phyloP scores from a whole-genome alignment of 352 stramenopile species.

The Globisporangium mamillatum region DNA sequence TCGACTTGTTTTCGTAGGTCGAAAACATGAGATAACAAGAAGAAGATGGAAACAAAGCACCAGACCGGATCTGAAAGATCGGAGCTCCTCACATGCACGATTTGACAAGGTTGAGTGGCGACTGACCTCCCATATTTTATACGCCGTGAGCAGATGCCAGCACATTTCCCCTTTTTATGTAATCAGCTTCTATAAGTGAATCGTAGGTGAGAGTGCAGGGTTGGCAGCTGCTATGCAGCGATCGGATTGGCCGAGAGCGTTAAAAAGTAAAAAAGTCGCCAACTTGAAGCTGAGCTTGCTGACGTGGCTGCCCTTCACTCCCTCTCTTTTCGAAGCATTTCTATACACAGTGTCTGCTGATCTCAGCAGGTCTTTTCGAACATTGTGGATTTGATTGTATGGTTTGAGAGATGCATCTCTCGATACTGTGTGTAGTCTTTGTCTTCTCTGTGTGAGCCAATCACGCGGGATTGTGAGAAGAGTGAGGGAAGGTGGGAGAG shows the following conservation, averaged over 20 bases:
- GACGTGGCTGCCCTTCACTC: not conserved
- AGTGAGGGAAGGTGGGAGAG: not conserved
- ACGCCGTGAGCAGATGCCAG: not conserved
- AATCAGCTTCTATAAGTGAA: not conserved
- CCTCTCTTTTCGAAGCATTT: not conserved
- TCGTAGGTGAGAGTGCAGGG: not conserved
- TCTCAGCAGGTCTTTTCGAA: too few species aligned
- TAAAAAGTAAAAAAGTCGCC: not conserved
- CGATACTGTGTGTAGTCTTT: not conserved
- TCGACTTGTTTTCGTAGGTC: too few species aligned
- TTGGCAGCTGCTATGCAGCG: not conserved
- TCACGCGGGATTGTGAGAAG: not conserved
- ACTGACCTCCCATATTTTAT: not conserved
- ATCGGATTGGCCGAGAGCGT: not conserved
- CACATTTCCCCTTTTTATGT: not conserved
- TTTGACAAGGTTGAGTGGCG: not conserved
- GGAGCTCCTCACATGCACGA: not conserved
- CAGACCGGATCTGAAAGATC: not conserved
- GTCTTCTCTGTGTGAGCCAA: not conserved
- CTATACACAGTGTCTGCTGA: not conserved
- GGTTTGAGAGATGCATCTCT: not conserved
- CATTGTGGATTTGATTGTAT: too few species aligned
- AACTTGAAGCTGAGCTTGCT: not conserved
- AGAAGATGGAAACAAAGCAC: not conserved
- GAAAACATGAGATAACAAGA: too few species aligned